Evolutionary conservation across 2,329 filamentous ascomycete genomes (phyloP).

Genomic region (Aspergillus fijiensis): DNA sequence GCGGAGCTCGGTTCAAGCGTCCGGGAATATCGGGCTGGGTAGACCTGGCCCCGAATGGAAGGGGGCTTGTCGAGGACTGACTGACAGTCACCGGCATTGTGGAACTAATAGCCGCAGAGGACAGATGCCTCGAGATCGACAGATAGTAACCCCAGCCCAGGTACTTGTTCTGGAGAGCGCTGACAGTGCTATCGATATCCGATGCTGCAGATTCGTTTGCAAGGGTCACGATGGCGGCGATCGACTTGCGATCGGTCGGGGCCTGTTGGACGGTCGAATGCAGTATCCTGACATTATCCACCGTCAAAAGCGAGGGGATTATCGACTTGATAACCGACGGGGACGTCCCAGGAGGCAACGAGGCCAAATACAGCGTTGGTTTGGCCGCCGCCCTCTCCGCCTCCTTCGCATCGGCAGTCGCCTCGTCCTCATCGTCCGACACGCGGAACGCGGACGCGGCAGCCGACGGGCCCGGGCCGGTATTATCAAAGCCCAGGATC

Average conservation of each 20-base stretch:
- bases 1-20: slow-evolving; percentile 51
- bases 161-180: slow-evolving; percentile 76
- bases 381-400: slow-evolving; percentile 52
- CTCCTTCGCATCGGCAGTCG: slow-evolving; percentile 40
- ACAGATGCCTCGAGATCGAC: slow-evolving; percentile 76
- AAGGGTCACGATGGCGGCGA: slow-evolving; percentile 76
- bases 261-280: slow-evolving; percentile 49
- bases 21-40: slow-evolving; percentile 51
- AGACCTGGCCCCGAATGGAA: slow-evolving; percentile 76
- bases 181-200: slow-evolving; percentile 80
- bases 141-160: slow-evolving; percentile 82
- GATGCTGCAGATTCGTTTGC: slow-evolving; percentile 76
- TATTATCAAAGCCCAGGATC: slow-evolving; percentile 43
- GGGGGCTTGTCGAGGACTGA: slow-evolving; percentile 52
- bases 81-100: slow-evolving; percentile 50
- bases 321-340: slow-evolving; percentile 51
- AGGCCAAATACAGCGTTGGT: slow-evolving; percentile 56
- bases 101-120: slow-evolving; percentile 66
- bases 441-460: slow-evolving; percentile 43
- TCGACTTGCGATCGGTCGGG: slow-evolving; percentile 65
- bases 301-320: slow-evolving; percentile 56
- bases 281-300: slow-evolving; percentile 73
- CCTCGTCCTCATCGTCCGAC: slow-evolving; percentile 48
- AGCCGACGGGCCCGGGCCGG: slow-evolving; percentile 15
- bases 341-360: slow-evolving; percentile 54